Evolutionary conservation across 2,329 filamentous ascomycete genomes (phyloP).

Genomic region (Sporothrix phasma): DNA sequence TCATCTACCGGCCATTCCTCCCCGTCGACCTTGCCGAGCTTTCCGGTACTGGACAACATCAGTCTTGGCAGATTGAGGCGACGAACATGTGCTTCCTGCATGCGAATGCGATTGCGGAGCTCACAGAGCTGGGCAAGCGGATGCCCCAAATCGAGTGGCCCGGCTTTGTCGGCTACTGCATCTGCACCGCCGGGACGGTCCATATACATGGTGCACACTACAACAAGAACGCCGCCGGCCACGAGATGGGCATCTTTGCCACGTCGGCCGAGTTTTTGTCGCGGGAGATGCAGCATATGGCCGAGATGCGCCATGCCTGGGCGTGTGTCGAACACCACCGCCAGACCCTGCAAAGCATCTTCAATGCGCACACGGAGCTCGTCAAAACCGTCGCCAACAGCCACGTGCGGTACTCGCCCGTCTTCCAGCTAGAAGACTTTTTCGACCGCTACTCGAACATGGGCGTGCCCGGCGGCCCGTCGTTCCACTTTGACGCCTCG

Average conservation of each 20-base stretch:
- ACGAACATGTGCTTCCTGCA: slow-evolving; percentile 81
- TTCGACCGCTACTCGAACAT: slow-evolving; percentile 66
- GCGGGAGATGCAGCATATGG: slow-evolving; percentile 69
- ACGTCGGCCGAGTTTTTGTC: slow-evolving; percentile 58
- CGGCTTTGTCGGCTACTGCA: slow-evolving; percentile 75
- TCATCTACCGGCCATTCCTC: slow-evolving; percentile 79
- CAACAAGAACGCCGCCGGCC: slow-evolving; percentile 37
- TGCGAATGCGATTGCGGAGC: slow-evolving; percentile 75
- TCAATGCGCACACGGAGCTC: slow-evolving; percentile 69
- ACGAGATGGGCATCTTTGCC: slow-evolving; percentile 53
- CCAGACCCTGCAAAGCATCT: slow-evolving; percentile 68
- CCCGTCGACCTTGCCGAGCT: slow-evolving; percentile 77
- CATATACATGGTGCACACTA: slow-evolving; percentile 83
- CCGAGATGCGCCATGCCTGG: slow-evolving; percentile 66
- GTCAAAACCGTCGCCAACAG: slow-evolving; percentile 60
- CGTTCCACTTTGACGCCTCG: slow-evolving; percentile 58
- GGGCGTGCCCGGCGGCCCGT: slow-evolving; percentile 47
- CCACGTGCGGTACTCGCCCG: slow-evolving; percentile 62
- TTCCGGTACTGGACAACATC: slow-evolving; percentile 69
- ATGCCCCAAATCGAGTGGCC: slow-evolving; percentile 73
- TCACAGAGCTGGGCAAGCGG: slow-evolving; percentile 69
- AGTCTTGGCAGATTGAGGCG: slow-evolving; percentile 87
- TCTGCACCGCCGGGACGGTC: slow-evolving; percentile 78
- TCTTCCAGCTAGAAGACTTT: slow-evolving; percentile 80
- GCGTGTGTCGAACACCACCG: slow-evolving; percentile 70